Base-by-base conservation (phyloP, 192 early-diverging fungal genomes). In the Coemansia sp. region DNA sequence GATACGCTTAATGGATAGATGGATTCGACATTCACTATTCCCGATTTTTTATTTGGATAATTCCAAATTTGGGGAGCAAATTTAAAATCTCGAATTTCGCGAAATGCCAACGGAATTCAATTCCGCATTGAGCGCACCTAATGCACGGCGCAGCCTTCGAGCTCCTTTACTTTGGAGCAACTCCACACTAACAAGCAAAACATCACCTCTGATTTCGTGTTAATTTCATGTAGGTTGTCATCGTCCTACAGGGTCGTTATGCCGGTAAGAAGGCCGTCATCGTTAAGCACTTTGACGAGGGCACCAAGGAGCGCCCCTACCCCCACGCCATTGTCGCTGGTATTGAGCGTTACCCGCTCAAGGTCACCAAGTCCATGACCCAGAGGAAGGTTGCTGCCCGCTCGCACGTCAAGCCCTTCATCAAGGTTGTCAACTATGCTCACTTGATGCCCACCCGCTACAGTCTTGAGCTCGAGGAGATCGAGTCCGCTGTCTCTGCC, bases 251-350 rank as follows among this genome's bases (percentile, higher is more conserved):
- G 79, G 97, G 96, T 66, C 93, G 97, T 68, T 93, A 94, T 70
- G 97, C 97, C 83, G 97, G 97, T 75, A 97, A 96, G 91, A 99
- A 99, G 90, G 96, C 95, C 70, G 96, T 99, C 76, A 94, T 99
- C 73, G 91, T 98, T 80, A 95, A 95, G 86, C 92, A 85, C 74
- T 70, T 85, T 76, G 97, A 99, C 84, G 97, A 99, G 77, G 95
- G 97, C 78, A 95, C 93, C 82, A 92, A 92, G 85, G 92, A 95
- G 67, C 93, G 92, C 75, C 92, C 90, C 65, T 99, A 97, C 88
- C 93, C 92, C 70, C 95, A 98, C 83, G 97, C 97, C 76, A 86
- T 99, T 70, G 94, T 99, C 84, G 95, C 93, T 65, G 97, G 97
- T 84, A 88, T 99, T 65, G 94, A 95, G 84, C 88, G 92, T 71